A percentile compares a stretch with the other conserved stretches of the same genome.
phyloP scores from a whole-genome alignment of 2,329 filamentous ascomycete genomes.

The Talaromyces islandicus region DNA sequence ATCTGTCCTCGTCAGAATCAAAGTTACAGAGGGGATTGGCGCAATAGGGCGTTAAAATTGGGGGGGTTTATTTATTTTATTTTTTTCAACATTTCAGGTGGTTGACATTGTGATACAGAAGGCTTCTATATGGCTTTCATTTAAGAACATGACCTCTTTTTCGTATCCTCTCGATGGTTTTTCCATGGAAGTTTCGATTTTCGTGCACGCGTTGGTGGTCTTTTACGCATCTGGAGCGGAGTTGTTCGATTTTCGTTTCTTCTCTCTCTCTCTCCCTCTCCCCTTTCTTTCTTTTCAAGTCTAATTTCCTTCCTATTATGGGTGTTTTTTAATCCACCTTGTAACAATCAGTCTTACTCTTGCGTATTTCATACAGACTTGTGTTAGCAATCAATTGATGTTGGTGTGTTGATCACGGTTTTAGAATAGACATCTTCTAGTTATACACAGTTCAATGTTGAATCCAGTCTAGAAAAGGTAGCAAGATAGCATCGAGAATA shows the following conservation, averaged over 20 bases:
- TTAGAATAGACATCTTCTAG: too few relatives aligned
- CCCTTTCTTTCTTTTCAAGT: slow-evolving; percentile 9
- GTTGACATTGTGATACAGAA: neutral
- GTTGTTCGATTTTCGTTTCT: slow-evolving; percentile 11
- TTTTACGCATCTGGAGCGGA: slow-evolving; percentile 24
- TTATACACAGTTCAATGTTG: too few relatives aligned
- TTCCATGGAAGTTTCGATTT: slow-evolving; percentile 4
- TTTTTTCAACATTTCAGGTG: neutral
- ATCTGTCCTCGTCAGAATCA: neutral
- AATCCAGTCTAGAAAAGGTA: too few relatives aligned
- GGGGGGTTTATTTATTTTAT: neutral
- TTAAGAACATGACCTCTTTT: neutral
- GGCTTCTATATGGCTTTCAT: neutral
- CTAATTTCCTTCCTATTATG: slow-evolving; percentile 6
- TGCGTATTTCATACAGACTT: neutral
- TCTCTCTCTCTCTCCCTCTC: slow-evolving; percentile 11
- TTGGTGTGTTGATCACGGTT: neutral
- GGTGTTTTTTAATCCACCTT: neutral
- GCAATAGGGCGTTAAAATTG: neutral
- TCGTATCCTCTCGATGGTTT: neutral
- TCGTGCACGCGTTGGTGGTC: slow-evolving; percentile 5
- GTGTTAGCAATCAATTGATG: neutral
- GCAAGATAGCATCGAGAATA: neutral
- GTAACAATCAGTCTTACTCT: neutral
- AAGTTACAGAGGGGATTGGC: neutral